These are phyloP conservation scores for Yamadazyma diospyri DNA, from an alignment of 1,139 yeast species.

Conservation along the genomic window DNA sequence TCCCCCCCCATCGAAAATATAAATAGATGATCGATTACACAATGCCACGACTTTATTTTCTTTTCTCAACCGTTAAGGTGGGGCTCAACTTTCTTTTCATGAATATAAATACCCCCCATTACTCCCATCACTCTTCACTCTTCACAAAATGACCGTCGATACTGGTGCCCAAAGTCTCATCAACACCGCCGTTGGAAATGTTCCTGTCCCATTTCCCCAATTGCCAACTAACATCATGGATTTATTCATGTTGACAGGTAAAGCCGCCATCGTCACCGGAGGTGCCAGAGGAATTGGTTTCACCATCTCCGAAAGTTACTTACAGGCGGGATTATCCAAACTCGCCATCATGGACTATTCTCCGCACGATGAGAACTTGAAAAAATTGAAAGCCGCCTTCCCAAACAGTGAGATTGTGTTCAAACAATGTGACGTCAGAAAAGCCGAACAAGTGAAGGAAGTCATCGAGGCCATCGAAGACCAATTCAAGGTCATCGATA, in stretches of 20 bases:
- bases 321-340: slow-evolving; percentile 42
- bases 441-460: slow-evolving; percentile 32
- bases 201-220: slow-evolving; percentile 38
- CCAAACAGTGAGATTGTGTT: slow-evolving; percentile 33
- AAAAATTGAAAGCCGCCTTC: slow-evolving; percentile 25
- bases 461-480: slow-evolving; percentile 30
- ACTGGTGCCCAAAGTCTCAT: slow-evolving; percentile 18
- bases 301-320: slow-evolving; percentile 42
- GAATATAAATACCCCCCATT: not conserved
- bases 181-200: slow-evolving; percentile 37
- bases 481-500: slow-evolving; percentile 43
- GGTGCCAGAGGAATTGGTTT: slow-evolving; percentile 46
- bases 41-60: slow-evolving; percentile 4
- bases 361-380: slow-evolving; percentile 26
- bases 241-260: slow-evolving; percentile 33
- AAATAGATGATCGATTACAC: slow-evolving; percentile 2
- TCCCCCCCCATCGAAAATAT: too few relatives aligned
- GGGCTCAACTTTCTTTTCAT: not conserved
- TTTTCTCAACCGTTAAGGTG: slow-evolving; percentile 1
- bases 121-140: not conserved
- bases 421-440: slow-evolving; percentile 40
- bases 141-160: slow-evolving; percentile 6
- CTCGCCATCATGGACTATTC: slow-evolving; percentile 45
- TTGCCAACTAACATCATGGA: slow-evolving; percentile 32
- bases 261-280: slow-evolving; percentile 42